These are phyloP conservation scores for Arbutus unedo DNA, from an alignment of 148 eudicot genomes.

Conservation along the genomic window DNA sequence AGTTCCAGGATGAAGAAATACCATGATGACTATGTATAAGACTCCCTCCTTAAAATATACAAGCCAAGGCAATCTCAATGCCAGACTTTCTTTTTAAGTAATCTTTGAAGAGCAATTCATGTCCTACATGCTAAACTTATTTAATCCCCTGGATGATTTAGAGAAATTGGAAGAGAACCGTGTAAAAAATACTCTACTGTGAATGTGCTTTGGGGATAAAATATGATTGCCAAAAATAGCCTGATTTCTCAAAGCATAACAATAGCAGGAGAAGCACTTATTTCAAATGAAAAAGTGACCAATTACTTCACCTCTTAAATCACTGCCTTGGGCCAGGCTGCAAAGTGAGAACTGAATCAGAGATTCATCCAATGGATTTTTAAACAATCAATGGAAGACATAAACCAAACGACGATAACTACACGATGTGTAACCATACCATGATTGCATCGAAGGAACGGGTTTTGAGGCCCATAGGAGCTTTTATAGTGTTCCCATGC, in stretches of 20 bases:
- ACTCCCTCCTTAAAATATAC: neutral
- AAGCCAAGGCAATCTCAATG: no score
- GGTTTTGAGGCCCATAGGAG: slow-evolving; percentile 77
- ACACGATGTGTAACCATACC: slow-evolving; percentile 31
- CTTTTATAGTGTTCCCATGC: slow-evolving; percentile 75
- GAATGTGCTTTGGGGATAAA: no score
- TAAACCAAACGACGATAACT: neutral
- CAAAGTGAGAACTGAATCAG: neutral
- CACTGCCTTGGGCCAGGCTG: neutral
- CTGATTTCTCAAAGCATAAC: neutral
- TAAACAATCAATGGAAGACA: neutral
- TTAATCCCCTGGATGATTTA: neutral
- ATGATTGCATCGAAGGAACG: slow-evolving; percentile 67
- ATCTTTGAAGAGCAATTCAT: no score
- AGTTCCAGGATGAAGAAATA: no score
- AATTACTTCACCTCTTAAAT: neutral
- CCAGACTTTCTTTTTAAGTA: no score
- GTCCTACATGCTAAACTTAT: no score
- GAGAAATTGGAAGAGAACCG: neutral
- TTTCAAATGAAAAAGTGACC: neutral
- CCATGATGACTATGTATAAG: neutral
- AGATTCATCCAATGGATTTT: neutral
- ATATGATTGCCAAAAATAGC: neutral
- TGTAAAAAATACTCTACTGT: no score
- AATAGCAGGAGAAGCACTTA: neutral